Base-by-base conservation (phyloP, 345 rosid genomes). In the Boechera divaricarpa region DNA sequence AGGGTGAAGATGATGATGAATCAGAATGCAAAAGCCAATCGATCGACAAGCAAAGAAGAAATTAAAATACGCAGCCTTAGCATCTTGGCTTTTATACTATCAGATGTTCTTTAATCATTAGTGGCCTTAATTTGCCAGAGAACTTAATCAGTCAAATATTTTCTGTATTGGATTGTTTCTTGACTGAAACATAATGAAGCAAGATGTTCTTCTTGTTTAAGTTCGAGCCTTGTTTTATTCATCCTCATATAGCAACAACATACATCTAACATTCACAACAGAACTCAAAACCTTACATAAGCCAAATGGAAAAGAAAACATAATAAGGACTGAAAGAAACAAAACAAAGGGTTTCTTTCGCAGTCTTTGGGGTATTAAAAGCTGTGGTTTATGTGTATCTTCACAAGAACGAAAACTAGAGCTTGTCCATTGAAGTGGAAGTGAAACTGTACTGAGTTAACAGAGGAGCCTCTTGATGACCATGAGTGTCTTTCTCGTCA, bases 371-470 rank as follows among this genome's bases (percentile, higher is more conserved):
- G 58, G 57, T 53, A 24, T 36, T 24, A 77, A 45, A 77, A 57
- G 56, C 33, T 78, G 69, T 79, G 82, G 29, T 24, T 21, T 72
- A 44, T 78, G 69, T 67, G 64, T 73, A 60, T 77, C 67, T 77
- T 54, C 60, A 77, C 61, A 70, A 64, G 47, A 48, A 64, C 10
- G 64, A 18, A 26, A 63, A 61, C 69, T 68, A 68, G 54, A 69
- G 36, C 75, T 68, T 51, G 49, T 55, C 51, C 60, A 39, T 69
- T 28, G 31, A 10, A 69, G 64, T 63, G 71, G 66, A 56, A 67
- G 64, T 57, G 44, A 79, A 44, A 44, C 78, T 79, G 35, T 79
- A 73, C 78, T 73, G 13, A 73, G 67, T 64, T 47, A 56, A 63
- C 67, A 45, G 64, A 53, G 41, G 39, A 54, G 69, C 57, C 39